These are phyloP conservation scores for Candida yuanshanica DNA, from an alignment of 805 yeast species.

Conservation along the genomic window DNA sequence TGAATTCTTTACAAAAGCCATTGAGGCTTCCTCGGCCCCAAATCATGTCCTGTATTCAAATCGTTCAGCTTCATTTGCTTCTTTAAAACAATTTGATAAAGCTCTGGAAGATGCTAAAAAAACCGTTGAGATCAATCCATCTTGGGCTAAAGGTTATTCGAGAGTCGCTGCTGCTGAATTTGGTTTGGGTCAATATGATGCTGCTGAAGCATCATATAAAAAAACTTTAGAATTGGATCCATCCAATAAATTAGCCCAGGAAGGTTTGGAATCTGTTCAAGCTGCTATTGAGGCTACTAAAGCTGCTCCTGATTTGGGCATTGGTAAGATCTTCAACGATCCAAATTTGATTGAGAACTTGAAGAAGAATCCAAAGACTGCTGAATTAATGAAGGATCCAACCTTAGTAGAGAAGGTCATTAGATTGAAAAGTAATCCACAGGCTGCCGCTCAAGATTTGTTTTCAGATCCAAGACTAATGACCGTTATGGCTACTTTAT, in stretches of 20 bases:
- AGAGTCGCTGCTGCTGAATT: slow-evolving; percentile 90
- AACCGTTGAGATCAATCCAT: slow-evolving; percentile 71
- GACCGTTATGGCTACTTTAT: slow-evolving; percentile 78
- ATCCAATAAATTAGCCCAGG: slow-evolving; percentile 76
- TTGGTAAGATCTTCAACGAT: slow-evolving; percentile 73
- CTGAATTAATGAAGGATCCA: slow-evolving; percentile 84
- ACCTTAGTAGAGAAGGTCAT: slow-evolving; percentile 64
- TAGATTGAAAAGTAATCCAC: slow-evolving; percentile 64
- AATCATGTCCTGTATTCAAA: slow-evolving; percentile 92
- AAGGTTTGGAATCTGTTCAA: slow-evolving; percentile 69
- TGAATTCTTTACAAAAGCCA: slow-evolving; percentile 79
- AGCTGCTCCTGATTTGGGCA: slow-evolving; percentile 60
- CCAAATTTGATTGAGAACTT: slow-evolving; percentile 74
- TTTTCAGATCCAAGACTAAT: slow-evolving; percentile 79
- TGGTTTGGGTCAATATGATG: slow-evolving; percentile 79
- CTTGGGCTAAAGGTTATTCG: slow-evolving; percentile 95
- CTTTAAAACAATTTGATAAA: slow-evolving; percentile 61
- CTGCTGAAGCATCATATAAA: slow-evolving; percentile 64
- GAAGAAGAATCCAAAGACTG: slow-evolving; percentile 79
- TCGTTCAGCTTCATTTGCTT: slow-evolving; percentile 88
- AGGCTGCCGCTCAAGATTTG: slow-evolving; percentile 63
- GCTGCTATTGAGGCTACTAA: slow-evolving; percentile 40
- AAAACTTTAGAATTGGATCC: slow-evolving; percentile 82
- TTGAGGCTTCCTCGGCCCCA: slow-evolving; percentile 72
- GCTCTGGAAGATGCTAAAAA: slow-evolving; percentile 85